These are phyloP conservation scores for Sporothrix humicola DNA, from an alignment of 2,329 filamentous ascomycete species.

Conservation along the genomic window DNA sequence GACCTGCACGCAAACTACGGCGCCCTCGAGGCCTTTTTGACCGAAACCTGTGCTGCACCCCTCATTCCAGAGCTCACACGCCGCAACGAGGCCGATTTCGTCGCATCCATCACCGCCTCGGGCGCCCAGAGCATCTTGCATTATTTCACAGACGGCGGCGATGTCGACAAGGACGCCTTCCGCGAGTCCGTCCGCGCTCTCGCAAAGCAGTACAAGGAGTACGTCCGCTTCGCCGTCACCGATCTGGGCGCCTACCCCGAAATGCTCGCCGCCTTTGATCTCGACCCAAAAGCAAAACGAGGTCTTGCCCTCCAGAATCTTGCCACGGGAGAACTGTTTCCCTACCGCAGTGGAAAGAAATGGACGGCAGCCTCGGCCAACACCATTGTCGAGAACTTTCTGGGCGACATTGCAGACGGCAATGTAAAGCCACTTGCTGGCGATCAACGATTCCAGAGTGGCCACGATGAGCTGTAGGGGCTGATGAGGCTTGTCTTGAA, in stretches of 20 bases:
- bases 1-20: conserved; percentile 39
- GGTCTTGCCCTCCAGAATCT: conserved; percentile 54
- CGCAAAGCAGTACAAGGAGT: conserved; percentile 54
- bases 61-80: conserved; percentile 53
- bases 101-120: conserved; percentile 43
- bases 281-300: conserved; percentile 41
- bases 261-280: conserved; percentile 50
- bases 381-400: conserved; percentile 49
- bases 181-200: conserved; percentile 47
- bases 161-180: conserved; percentile 46
- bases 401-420: conserved; percentile 52
- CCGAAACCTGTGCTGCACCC: conserved; percentile 46
- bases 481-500: too few relatives aligned
- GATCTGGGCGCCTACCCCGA: conserved; percentile 54
- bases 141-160: conserved; percentile 43
- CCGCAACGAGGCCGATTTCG: conserved; percentile 51
- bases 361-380: conserved; percentile 42
- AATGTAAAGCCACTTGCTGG: conserved; percentile 48
- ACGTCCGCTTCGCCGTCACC: conserved; percentile 55
- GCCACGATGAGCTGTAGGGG: conserved; percentile 32
- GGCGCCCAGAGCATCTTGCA: conserved; percentile 43
- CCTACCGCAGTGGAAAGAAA: conserved; percentile 44
- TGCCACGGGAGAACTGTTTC: conserved; percentile 51
- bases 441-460: not conserved
- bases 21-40: conserved; percentile 48